Percentiles rank a stretch among this genome's conserved stretches.
These are phyloP conservation scores for Pythium folliculosum DNA, from an alignment of 352 stramenopile species.

Conservation along the genomic window DNA sequence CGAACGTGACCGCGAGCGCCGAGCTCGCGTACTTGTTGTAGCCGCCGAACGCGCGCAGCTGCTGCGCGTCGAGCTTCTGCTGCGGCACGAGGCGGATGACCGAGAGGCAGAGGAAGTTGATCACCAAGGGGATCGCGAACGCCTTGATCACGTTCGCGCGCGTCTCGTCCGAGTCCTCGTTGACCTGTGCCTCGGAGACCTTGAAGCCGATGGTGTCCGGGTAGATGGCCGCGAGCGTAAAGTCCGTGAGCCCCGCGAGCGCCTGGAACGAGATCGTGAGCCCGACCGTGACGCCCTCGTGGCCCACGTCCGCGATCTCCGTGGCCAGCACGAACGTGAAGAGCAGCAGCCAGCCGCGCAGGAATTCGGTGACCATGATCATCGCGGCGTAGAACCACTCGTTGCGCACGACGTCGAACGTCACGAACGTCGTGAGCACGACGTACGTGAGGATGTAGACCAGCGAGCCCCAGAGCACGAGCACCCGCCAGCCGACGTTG, in stretches of 20 bases:
- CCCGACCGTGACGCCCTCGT: slow-evolving; percentile 54
- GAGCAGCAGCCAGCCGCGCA: slow-evolving; percentile 47
- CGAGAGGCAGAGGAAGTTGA: slow-evolving; percentile 11
- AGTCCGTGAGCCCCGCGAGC: slow-evolving; percentile 34
- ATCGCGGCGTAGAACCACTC: slow-evolving; percentile 55
- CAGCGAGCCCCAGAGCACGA: slow-evolving; percentile 14
- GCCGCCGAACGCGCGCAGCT: slow-evolving; percentile 45
- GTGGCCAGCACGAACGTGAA: slow-evolving; percentile 46
- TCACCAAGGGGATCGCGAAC: background rate
- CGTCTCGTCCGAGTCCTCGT: slow-evolving; percentile 10
- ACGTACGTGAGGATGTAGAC: slow-evolving; percentile 13
- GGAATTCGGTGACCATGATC: slow-evolving; percentile 35
- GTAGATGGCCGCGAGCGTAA: slow-evolving; percentile 34
- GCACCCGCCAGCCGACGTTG: slow-evolving; percentile 19
- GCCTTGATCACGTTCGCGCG: slow-evolving; percentile 12
- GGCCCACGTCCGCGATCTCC: slow-evolving; percentile 54
- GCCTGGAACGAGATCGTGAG: slow-evolving; percentile 53
- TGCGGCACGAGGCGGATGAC: slow-evolving; percentile 28
- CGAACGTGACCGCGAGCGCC: slow-evolving; percentile 10
- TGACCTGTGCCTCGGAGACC: background rate
- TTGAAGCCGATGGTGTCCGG: slow-evolving; percentile 21
- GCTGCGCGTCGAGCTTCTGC: slow-evolving; percentile 53
- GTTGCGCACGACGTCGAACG: slow-evolving; percentile 37
- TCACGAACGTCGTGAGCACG: slow-evolving; percentile 20
- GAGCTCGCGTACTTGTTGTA: slow-evolving; percentile 42